Evolutionary conservation across 129 eudicot species (phyloP), one percentile per base, ranked within the genome.

Genomic region (Lonicera japonica): DNA sequence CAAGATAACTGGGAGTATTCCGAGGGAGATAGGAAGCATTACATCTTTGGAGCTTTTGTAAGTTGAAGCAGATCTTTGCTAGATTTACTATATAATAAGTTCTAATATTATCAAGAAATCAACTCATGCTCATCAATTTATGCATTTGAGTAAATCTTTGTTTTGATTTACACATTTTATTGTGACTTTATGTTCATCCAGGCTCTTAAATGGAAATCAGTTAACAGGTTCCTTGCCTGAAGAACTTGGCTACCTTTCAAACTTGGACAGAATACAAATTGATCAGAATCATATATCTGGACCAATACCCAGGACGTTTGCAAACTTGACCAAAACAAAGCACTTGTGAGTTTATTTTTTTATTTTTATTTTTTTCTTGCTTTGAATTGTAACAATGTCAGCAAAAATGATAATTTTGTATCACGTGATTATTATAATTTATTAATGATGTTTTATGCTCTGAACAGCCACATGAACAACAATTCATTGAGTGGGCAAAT

Each of bases 401-500:
- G 21, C 18, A 39, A 5, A n/a, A 61, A 18, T 69, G 25, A 46
- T 21, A 14, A 50, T 56, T 24, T 36, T 46, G 20, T 52, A 8
- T 17, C 57, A 4, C 8, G 50, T 43, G 36, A 43, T 43, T 38
- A 38, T 38, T 47, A 14, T 43, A 52, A 64, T 12, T 23, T 61
- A 23, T 39, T 68, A 41, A 71, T 58, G 25, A 55, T 62, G 51
- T n/a, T 24, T 13, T 68, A 9, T 63, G 48, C 45, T 59, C 56
- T 79, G 73, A 53, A 46, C 90, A 92, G 98, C 75, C 98, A 92
- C 70, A 92, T 92, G 98, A 92, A 92, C 69, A 92, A 92, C 70
- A 92, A 92, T 65, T 92, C 96, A 50, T 77, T 92, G 25, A 87
- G 86, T 72, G 98, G 98, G 21, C 80, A 66, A 74, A 87, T 92